phyloP scores from a whole-genome alignment of 257 asterid species.

The Dorcoceras hygrometricum region DNA sequence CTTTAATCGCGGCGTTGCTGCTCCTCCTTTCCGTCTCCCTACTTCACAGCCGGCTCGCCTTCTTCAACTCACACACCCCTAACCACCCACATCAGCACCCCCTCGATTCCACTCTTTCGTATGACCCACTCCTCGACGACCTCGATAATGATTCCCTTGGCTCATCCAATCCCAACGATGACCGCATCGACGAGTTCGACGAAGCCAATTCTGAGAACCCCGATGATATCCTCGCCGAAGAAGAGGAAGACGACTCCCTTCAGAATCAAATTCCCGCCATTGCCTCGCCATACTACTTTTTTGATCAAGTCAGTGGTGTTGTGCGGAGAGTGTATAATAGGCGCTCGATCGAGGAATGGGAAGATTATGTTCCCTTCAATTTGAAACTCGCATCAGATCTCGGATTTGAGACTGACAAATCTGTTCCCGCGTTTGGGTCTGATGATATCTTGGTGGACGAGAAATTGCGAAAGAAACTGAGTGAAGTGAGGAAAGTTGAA shows the following conservation, averaged over 20 bases:
- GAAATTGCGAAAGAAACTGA: conserved; percentile 52
- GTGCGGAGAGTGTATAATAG: conserved; percentile 69
- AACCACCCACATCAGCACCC: conserved; percentile 43
- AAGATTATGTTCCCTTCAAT: conserved; percentile 72
- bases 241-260: conserved; percentile 49
- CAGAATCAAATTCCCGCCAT: conserved; percentile 37
- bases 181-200: conserved; percentile 90
- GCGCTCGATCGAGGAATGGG: conserved; percentile 91
- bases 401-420: conserved; percentile 45
- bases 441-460: conserved; percentile 82
- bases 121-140: conserved; percentile 71
- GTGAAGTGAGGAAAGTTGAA: conserved; percentile 55
- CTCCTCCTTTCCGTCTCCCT: conserved; percentile 83
- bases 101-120: conserved; percentile 38
- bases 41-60: conserved; percentile 76
- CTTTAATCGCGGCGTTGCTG: conserved; percentile 61
- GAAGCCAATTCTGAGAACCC: conserved; percentile 45
- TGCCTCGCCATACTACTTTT: conserved; percentile 59
- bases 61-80: conserved; percentile 54
- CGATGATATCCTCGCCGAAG: conserved; percentile 52
- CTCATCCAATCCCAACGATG: conserved; percentile 51
- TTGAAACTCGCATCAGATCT: conserved; percentile 50
- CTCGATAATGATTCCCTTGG: conserved; percentile 54
- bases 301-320: conserved; percentile 60
- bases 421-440: conserved; percentile 62